A percentile compares a stretch with the other conserved stretches of the same genome.
Conservation (phyloP, 257 asterid species). For the Perilla frutescens region DNA sequence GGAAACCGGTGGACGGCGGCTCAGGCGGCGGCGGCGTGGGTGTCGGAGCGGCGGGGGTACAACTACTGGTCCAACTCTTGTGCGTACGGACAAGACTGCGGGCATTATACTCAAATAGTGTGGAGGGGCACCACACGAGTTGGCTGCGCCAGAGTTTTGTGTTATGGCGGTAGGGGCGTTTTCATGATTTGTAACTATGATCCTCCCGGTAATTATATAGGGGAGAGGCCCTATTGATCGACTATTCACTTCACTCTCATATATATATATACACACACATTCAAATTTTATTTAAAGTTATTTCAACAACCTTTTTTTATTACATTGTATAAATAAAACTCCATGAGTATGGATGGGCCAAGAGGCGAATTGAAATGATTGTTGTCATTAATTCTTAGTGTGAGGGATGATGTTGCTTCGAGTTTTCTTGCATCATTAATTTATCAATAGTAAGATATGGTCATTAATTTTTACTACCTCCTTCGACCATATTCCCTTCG, state of each 20-base stretch:
- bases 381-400: background rate
- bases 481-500: too few species aligned
- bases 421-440: background rate
- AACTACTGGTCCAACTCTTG: slow-evolving; percentile 57
- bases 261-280: too few species aligned
- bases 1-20: slow-evolving; percentile 49
- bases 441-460: background rate
- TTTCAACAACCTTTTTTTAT: background rate
- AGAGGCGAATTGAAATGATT: background rate
- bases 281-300: background rate
- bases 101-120: slow-evolving; percentile 74
- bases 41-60: slow-evolving; percentile 50
- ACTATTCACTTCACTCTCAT: too few species aligned
- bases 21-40: slow-evolving; percentile 61
- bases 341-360: background rate
- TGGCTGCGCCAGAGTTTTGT: slow-evolving; percentile 65
- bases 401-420: background rate
- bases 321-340: slow-evolving; percentile 23
- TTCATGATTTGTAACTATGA: slow-evolving; percentile 67
- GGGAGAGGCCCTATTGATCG: slow-evolving; percentile 59
- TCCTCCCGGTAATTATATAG: slow-evolving; percentile 67
- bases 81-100: slow-evolving; percentile 50
- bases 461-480: too few species aligned
- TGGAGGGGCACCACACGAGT: slow-evolving; percentile 53
- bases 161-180: slow-evolving; percentile 49